Evolutionary conservation across 768 basidiomycete genomes (phyloP).

Genomic region (Amanita phalloides): DNA sequence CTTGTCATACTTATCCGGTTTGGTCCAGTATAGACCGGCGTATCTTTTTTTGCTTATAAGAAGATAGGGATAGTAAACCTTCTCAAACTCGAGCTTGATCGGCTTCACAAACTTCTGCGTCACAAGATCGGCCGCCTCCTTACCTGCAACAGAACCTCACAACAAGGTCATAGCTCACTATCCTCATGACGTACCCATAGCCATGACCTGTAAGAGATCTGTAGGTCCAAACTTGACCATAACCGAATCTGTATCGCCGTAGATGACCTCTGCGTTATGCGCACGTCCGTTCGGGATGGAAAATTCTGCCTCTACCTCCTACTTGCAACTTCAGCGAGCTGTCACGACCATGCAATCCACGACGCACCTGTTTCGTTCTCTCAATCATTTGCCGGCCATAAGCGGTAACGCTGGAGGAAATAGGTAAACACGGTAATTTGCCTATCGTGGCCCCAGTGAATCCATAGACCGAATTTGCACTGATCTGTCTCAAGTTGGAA

Average conservation of each 20-base stretch:
- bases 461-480: slow-evolving; percentile 98
- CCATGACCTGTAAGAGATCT: slow-evolving; percentile 83
- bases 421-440: slow-evolving; percentile 90
- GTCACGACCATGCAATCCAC: background rate
- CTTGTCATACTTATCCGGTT: slow-evolving; percentile 91
- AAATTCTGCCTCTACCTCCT: slow-evolving; percentile 89
- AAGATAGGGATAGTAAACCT: slow-evolving; percentile 96
- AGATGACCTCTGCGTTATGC: slow-evolving; percentile 90
- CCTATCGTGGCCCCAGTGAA: slow-evolving; percentile 98
- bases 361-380: slow-evolving; percentile 73
- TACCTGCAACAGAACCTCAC: slow-evolving; percentile 36
- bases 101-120: slow-evolving; percentile 88
- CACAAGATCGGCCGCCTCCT: slow-evolving; percentile 87
- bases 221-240: slow-evolving; percentile 95
- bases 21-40: slow-evolving; percentile 97
- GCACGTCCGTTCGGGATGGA: slow-evolving; percentile 74
- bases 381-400: slow-evolving; percentile 99
- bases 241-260: slow-evolving; percentile 98
- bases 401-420: slow-evolving; percentile 90
- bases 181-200: slow-evolving; percentile 47
- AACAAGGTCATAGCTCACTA: background rate
- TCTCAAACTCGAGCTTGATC: slow-evolving; percentile 98
- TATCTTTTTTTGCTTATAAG: slow-evolving; percentile 99
- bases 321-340: background rate
- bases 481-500: slow-evolving; percentile 51